Conservation (phyloP, 495 filamentous ascomycete species). For the Parathielavia appendiculata region DNA sequence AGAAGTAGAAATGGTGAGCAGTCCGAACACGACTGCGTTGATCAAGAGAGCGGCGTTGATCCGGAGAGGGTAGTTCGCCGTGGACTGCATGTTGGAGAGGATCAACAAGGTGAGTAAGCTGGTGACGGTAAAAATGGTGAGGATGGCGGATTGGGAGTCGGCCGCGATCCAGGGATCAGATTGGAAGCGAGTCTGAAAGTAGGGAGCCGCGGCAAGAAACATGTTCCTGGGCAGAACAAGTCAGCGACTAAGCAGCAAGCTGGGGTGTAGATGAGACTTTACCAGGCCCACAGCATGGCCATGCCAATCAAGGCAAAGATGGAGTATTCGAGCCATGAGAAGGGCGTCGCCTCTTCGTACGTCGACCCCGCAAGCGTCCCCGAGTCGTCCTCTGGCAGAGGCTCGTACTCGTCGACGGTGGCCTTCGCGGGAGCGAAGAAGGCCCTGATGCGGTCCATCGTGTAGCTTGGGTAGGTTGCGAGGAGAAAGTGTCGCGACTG, state of each 20-base stretch:
- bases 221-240: constrained; percentile 40
- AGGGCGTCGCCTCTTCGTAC: constrained; percentile 41
- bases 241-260: background rate
- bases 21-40: constrained; percentile 63
- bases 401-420: constrained; percentile 52
- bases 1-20: constrained; percentile 76
- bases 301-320: constrained; percentile 84
- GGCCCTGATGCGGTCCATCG: constrained; percentile 32
- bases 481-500: background rate
- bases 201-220: constrained; percentile 92
- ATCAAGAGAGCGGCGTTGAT: constrained; percentile 69
- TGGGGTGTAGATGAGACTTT: constrained; percentile 31
- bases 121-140: constrained; percentile 77
- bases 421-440: constrained; percentile 31
- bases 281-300: constrained; percentile 97
- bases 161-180: constrained; percentile 61
- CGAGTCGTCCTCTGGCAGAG: constrained; percentile 42
- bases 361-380: constrained; percentile 29
- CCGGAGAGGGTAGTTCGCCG: constrained; percentile 77
- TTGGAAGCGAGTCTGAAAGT: constrained; percentile 81
- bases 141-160: constrained; percentile 83
- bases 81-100: constrained; percentile 71
- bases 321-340: constrained; percentile 75
- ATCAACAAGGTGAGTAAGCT: constrained; percentile 69
- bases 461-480: background rate